These are phyloP conservation scores for Aureobasidium sp. DNA, from an alignment of 2,329 filamentous ascomycete species.

Conservation along the genomic window DNA sequence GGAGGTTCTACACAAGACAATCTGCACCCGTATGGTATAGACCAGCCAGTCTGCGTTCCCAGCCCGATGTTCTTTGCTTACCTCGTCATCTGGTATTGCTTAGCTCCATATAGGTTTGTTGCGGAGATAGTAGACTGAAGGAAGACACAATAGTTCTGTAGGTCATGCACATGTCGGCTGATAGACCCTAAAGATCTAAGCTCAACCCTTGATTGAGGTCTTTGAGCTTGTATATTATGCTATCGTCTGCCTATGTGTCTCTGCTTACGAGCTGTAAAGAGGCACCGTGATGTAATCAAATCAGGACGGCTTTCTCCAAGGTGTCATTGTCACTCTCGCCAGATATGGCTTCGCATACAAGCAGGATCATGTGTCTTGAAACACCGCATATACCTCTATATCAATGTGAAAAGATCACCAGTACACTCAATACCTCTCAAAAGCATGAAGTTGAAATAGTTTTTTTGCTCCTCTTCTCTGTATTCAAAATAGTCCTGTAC, in stretches of 20 bases:
- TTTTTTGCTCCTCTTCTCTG: conserved; percentile 2
- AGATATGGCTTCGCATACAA: too few relatives aligned
- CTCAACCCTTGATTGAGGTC: background rate
- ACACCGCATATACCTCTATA: too few relatives aligned
- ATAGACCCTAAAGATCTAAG: background rate
- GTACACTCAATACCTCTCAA: background rate
- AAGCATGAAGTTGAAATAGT: conserved; percentile 1
- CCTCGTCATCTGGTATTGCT: background rate
- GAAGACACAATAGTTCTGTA: background rate
- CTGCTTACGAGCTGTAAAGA: background rate
- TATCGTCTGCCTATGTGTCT: background rate
- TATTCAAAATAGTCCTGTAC: conserved; percentile 15
- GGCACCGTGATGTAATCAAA: too few relatives aligned
- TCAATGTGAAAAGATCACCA: too few relatives aligned
- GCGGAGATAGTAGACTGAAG: background rate
- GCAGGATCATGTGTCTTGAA: too few relatives aligned
- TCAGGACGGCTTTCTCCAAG: too few relatives aligned
- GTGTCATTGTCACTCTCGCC: too few relatives aligned
- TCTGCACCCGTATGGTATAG: too few relatives aligned
- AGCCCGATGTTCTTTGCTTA: background rate
- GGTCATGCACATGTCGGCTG: background rate
- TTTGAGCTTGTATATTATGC: background rate
- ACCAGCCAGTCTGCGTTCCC: too few relatives aligned
- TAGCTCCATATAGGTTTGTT: background rate
- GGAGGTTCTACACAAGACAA: too few relatives aligned